These are phyloP conservation scores for Chrysanthemum makinoi DNA, from an alignment of 129 eudicot species.

Conservation along the genomic window DNA sequence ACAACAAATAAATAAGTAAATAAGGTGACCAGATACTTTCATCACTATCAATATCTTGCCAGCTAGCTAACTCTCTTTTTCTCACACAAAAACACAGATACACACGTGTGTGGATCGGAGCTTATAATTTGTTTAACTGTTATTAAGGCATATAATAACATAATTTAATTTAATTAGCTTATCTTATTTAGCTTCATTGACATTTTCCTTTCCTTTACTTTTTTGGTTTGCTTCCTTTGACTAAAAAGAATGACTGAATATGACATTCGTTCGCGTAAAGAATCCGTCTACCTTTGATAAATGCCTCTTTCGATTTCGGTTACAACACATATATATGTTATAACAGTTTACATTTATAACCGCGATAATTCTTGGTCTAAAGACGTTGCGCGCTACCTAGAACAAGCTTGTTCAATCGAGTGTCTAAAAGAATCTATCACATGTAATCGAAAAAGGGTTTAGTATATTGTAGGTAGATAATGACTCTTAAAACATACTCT, in stretches of 20 bases:
- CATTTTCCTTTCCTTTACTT: slow-evolving; percentile 13
- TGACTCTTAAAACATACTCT: slow-evolving; percentile 9
- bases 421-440: no score
- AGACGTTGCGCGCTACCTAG: no score
- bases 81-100: slow-evolving; percentile 13
- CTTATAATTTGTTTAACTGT: slow-evolving; percentile 17
- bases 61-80: slow-evolving; percentile 17
- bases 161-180: neutral
- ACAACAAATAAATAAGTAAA: neutral
- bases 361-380: no score
- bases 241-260: slow-evolving; percentile 22
- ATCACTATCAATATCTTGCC: slow-evolving; percentile 25
- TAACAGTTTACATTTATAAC: no score
- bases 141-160: neutral
- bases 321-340: no score
- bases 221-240: slow-evolving; percentile 24
- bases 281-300: slow-evolving; percentile 8
- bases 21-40: slow-evolving; percentile 33
- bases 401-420: no score
- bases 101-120: slow-evolving; percentile 41
- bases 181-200: slow-evolving; percentile 28
- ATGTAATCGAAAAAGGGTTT: no score
- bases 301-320: no score
- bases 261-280: slow-evolving; percentile 18
- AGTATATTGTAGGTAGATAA: neutral